Conservation (phyloP, 208 protist species). For the Trypanosoma melophagium region DNA sequence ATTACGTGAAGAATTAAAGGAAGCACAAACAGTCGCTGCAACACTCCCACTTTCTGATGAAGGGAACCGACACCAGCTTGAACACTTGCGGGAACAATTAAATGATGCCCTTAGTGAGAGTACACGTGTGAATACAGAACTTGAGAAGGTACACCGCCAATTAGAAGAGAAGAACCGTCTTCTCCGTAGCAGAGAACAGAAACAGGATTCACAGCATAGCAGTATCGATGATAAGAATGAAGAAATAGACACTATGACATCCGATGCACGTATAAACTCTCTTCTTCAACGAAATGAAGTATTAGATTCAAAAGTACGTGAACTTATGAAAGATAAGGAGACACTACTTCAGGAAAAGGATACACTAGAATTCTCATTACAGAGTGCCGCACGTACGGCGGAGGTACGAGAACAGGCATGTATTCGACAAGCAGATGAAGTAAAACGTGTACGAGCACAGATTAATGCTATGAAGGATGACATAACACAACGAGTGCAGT, state of each 20-base stretch:
- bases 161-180: conserved; percentile 29
- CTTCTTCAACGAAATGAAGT: conserved; percentile 38
- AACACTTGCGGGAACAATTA: conserved; percentile 43
- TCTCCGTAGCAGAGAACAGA: conserved; percentile 2
- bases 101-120: conserved; percentile 38
- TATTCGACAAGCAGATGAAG: conserved; percentile 46
- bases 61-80: conserved; percentile 41
- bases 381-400: conserved; percentile 32
- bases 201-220: conserved; percentile 12
- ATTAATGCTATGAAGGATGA: conserved; percentile 44
- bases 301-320: conserved; percentile 36
- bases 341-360: conserved; percentile 44
- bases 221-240: conserved; percentile 9
- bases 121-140: conserved; percentile 32
- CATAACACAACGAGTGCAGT: conserved; percentile 45
- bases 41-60: conserved; percentile 43
- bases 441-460: conserved; percentile 41
- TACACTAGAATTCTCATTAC: conserved; percentile 40
- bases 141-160: conserved; percentile 32
- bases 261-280: conserved; percentile 48
- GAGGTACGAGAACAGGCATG: conserved; percentile 52
- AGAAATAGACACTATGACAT: conserved; percentile 2
- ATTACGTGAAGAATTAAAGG: conserved; percentile 39
- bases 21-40: conserved; percentile 52
- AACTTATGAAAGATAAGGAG: conserved; percentile 34